Conservation (phyloP, 768 basidiomycete species). For the Amanita polypyramis region DNA sequence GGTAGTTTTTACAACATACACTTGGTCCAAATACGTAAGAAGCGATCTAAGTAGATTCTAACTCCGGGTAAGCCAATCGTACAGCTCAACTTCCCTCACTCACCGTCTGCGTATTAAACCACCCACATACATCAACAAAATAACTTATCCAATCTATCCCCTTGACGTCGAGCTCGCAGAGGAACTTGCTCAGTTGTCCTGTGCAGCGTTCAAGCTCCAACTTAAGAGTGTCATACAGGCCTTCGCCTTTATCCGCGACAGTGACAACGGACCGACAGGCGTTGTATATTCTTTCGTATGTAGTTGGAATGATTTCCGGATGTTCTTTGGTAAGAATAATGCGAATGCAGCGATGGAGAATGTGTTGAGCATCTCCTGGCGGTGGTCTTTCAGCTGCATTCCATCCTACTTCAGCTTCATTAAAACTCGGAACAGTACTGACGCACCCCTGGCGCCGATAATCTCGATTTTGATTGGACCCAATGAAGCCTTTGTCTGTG, state of each 20-base stretch:
- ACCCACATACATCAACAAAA: constrained; percentile 47
- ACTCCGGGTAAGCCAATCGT: background rate
- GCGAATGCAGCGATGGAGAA: constrained; percentile 27
- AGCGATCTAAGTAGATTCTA: constrained; percentile 53
- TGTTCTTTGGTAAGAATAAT: constrained; percentile 27
- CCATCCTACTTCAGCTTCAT: background rate
- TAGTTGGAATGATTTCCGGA: constrained; percentile 26
- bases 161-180: constrained; percentile 20
- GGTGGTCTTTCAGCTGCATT: constrained; percentile 11
- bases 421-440: background rate
- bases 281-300: constrained; percentile 46
- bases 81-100: constrained; percentile 15
- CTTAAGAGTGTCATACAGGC: constrained; percentile 46
- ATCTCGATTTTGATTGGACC: constrained; percentile 40
- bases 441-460: constrained; percentile 30
- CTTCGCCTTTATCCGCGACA: constrained; percentile 41
- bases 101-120: constrained; percentile 61
- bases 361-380: constrained; percentile 19
- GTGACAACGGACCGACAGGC: constrained; percentile 48
- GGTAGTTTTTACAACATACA: constrained; percentile 37
- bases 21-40: constrained; percentile 63
- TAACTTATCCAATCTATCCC: constrained; percentile 44
- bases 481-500: constrained; percentile 11
- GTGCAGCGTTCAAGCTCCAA: constrained; percentile 52
- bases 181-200: constrained; percentile 25